Conservation (phyloP, 305 asterid genomes). For the Rubia tinctorum region DNA sequence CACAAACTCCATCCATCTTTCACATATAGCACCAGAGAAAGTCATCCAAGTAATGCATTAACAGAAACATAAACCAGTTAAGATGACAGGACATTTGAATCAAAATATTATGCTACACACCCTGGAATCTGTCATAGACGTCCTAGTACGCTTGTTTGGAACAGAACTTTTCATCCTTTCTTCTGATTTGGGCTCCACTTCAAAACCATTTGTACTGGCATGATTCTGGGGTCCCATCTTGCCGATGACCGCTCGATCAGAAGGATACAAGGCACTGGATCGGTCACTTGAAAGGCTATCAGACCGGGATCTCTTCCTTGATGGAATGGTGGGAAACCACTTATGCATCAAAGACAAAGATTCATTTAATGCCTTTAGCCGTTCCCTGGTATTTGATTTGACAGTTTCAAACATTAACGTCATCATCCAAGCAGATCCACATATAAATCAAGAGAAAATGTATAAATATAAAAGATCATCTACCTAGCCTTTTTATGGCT, state of each 20-base stretch:
- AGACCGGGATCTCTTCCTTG: conserved; percentile 83
- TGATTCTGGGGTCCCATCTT: conserved; percentile 68
- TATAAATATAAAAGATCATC: conserved; percentile 18
- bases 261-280: conserved; percentile 46
- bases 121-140: conserved; percentile 73
- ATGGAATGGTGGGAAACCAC: conserved; percentile 77
- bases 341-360: conserved; percentile 78
- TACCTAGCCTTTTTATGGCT: conserved; percentile 87
- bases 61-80: conserved; percentile 15
- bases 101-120: conserved; percentile 32
- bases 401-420: conserved; percentile 25
- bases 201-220: conserved; percentile 53
- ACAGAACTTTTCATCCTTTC: conserved; percentile 57
- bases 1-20: not conserved
- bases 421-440: conserved; percentile 20
- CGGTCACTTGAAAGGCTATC: conserved; percentile 73
- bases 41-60: conserved; percentile 10
- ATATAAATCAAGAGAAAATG: conserved; percentile 10
- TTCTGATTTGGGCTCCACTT: conserved; percentile 68
- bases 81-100: not conserved
- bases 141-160: conserved; percentile 93
- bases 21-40: conserved; percentile 1
- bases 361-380: conserved; percentile 78
- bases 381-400: conserved; percentile 61
- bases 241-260: conserved; percentile 59